Conservation (phyloP, 1,284 basidiomycete species). For the Trichosporon ovoides region DNA sequence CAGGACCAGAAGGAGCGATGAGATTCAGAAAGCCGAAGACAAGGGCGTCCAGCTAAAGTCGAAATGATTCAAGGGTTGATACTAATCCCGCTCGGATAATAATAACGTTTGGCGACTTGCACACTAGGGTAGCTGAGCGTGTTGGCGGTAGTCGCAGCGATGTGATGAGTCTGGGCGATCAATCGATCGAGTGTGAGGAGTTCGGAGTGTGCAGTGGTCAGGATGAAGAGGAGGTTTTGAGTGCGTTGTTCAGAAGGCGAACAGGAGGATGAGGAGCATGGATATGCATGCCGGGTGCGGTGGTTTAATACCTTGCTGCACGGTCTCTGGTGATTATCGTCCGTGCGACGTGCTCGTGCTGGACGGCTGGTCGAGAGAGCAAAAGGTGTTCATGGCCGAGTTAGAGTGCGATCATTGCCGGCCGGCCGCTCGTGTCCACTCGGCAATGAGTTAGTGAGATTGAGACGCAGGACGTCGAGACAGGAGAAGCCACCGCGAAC, state of each 20-base stretch:
- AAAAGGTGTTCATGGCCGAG: background rate
- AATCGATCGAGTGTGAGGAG: too few relatives aligned
- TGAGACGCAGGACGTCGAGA: background rate
- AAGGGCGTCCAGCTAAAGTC: background rate
- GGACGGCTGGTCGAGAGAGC: background rate
- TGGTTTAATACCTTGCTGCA: background rate
- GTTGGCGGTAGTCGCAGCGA: too few relatives aligned
- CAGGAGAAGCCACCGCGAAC: background rate
- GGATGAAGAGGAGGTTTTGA: too few relatives aligned
- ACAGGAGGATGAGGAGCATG: too few relatives aligned
- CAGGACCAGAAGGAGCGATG: too few relatives aligned
- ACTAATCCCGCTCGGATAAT: background rate
- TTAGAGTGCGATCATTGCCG: background rate
- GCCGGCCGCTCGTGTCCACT: background rate
- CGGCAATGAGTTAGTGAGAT: background rate
- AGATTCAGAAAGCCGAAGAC: too few relatives aligned
- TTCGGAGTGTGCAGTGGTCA: too few relatives aligned
- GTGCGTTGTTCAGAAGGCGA: too few relatives aligned
- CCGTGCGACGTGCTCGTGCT: background rate
- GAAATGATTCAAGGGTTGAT: conserved; percentile 2
- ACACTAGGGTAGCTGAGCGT: background rate
- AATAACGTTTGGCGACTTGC: background rate
- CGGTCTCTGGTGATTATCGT: background rate
- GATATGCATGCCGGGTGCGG: too few relatives aligned
- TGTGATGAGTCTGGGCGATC: too few relatives aligned